A percentile compares a stretch with the other conserved stretches of the same genome.
phyloP scores from a whole-genome alignment of 2,329 filamentous ascomycete genomes.

The Curvularia lunata region DNA sequence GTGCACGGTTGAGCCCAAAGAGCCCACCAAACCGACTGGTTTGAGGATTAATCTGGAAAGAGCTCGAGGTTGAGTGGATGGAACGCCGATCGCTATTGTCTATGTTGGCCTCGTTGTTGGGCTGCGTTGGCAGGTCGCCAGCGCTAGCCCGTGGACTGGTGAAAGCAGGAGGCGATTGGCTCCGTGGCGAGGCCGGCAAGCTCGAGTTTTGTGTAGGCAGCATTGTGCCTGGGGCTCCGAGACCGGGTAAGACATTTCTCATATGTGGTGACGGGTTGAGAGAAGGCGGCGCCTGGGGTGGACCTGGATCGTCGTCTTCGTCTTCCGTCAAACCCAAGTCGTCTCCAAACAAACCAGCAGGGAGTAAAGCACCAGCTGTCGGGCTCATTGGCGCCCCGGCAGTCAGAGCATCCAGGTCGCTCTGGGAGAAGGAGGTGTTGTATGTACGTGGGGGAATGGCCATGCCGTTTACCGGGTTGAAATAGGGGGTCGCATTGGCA shows the following conservation, averaged over 20 bases:
- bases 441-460: conserved; percentile 52
- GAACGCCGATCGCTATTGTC: conserved; percentile 55
- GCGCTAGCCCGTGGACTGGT: conserved; percentile 57
- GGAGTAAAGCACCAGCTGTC: conserved; percentile 74
- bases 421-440: conserved; percentile 59
- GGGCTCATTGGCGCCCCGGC: conserved; percentile 76
- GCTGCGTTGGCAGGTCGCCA: conserved; percentile 51
- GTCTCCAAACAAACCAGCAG: conserved; percentile 69
- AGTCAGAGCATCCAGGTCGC: conserved; percentile 66
- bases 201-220: conserved; percentile 47
- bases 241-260: conserved; percentile 48
- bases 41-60: conserved; percentile 55
- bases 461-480: conserved; percentile 69
- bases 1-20: conserved; percentile 65
- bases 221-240: conserved; percentile 50
- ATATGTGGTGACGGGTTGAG: conserved; percentile 41
- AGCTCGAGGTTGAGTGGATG: conserved; percentile 57
- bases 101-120: conserved; percentile 49
- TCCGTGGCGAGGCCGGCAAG: conserved; percentile 52
- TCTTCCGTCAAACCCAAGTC: conserved; percentile 61
- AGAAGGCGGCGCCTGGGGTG: conserved; percentile 30
- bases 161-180: conserved; percentile 55
- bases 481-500: conserved; percentile 56
- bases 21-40: conserved; percentile 64
- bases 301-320: conserved; percentile 41